Conservation (phyloP, 2,329 filamentous ascomycete species). For the Hypomyces perniciosus region DNA sequence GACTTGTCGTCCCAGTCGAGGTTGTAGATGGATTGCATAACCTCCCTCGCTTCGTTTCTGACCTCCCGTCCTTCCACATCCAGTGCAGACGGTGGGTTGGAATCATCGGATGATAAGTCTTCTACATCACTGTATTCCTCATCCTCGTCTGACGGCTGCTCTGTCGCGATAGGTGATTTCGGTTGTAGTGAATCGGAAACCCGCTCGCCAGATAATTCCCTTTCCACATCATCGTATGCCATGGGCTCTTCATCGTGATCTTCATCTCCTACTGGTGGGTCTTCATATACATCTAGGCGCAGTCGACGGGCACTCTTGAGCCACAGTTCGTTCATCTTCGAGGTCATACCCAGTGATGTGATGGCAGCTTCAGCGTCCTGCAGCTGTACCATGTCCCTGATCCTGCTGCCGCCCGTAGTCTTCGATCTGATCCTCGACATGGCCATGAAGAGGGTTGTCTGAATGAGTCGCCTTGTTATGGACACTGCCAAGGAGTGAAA, state of each 20-base stretch:
- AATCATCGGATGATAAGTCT: constrained; percentile 9
- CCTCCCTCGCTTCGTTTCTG: constrained; percentile 35
- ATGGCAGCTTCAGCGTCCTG: constrained; percentile 46
- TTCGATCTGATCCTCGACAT: constrained; percentile 59
- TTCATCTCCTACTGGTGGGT: constrained; percentile 22
- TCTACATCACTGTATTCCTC: constrained; percentile 17
- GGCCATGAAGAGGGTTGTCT: constrained; percentile 64
- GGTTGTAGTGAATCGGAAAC: neutral
- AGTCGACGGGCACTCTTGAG: constrained; percentile 42
- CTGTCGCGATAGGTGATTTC: neutral
- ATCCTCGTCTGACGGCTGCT: constrained; percentile 7
- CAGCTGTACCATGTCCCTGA: constrained; percentile 29
- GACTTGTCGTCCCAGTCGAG: constrained; percentile 32
- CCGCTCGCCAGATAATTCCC: constrained; percentile 25
- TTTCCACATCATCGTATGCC: constrained; percentile 40
- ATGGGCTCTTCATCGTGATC: constrained; percentile 27
- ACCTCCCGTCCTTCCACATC: constrained; percentile 27
- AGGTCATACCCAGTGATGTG: constrained; percentile 39
- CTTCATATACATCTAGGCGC: constrained; percentile 40
- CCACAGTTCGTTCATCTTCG: constrained; percentile 40
- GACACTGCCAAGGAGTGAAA: constrained; percentile 63
- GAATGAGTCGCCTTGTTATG: constrained; percentile 64
- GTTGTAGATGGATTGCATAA: constrained; percentile 35
- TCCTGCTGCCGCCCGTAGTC: constrained; percentile 23
- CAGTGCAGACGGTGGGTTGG: constrained; percentile 4